A percentile compares a stretch with the other conserved stretches of the same genome.
Conservation (phyloP, 129 eudicot genomes). For the Helichrysum umbraculigerum region DNA sequence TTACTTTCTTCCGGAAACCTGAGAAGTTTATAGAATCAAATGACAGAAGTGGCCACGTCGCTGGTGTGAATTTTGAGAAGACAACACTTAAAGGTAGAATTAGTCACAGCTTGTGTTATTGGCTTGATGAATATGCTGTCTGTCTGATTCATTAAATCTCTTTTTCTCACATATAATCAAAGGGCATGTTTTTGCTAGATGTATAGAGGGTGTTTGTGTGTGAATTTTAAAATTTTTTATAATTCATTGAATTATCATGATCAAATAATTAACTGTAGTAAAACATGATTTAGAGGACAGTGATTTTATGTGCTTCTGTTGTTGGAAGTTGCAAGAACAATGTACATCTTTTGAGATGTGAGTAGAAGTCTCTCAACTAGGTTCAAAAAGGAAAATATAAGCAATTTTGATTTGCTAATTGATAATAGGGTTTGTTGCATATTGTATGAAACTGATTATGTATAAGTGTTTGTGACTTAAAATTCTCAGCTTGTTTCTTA, state of each 20-base stretch:
- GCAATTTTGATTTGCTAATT: not conserved
- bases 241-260: not conserved
- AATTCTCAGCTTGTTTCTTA: not conserved
- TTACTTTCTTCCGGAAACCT: slow-evolving; percentile 79
- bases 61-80: slow-evolving; percentile 77
- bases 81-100: slow-evolving; percentile 68
- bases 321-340: not conserved
- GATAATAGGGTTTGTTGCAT: not conserved
- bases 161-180: slow-evolving; percentile 3
- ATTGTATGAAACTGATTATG: not conserved
- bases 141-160: not conserved
- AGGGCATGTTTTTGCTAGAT: not conserved
- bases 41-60: slow-evolving; percentile 58
- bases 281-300: not conserved
- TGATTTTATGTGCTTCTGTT: not conserved
- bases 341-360: not conserved
- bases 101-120: not conserved
- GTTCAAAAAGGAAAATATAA: not conserved
- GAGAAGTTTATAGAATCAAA: slow-evolving; percentile 66
- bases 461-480: not conserved
- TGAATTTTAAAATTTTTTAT: slow-evolving; percentile 4
- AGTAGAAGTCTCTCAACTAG: not conserved
- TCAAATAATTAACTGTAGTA: slow-evolving; percentile 1
- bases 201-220: not conserved
- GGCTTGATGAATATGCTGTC: slow-evolving; percentile 8